phyloP scores from a whole-genome alignment of 305 asterid species.

The Fraxinus dipetala region DNA sequence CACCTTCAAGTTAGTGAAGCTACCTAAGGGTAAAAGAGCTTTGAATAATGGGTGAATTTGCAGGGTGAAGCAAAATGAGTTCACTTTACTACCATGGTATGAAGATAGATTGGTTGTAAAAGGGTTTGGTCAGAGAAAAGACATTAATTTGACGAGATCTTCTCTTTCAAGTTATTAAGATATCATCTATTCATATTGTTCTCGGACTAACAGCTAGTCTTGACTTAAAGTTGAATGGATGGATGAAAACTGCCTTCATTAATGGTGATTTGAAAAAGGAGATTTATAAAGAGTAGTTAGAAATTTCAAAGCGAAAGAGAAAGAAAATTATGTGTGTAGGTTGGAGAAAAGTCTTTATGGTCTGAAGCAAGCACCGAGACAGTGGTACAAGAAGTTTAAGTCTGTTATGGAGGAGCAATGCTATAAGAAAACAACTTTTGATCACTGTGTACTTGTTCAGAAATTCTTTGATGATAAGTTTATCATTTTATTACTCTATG shows the following conservation, averaged over 20 bases:
- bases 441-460: not conserved
- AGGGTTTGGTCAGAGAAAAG: not conserved
- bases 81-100: too few relatives aligned
- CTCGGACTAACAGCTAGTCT: not conserved
- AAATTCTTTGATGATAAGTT: not conserved
- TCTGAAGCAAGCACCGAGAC: not conserved
- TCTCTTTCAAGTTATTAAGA: not conserved
- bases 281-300: too few relatives aligned
- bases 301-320: not conserved
- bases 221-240: not conserved
- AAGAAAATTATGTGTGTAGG: not conserved
- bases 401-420: not conserved
- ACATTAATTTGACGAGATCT: not conserved
- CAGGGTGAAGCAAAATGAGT: not conserved
- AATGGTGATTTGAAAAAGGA: not conserved
- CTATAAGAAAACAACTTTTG: not conserved
- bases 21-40: not conserved
- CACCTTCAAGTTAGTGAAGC: not conserved
- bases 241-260: not conserved
- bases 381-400: not conserved
- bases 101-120: too few relatives aligned
- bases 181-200: not conserved
- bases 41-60: not conserved
- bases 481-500: too few relatives aligned
- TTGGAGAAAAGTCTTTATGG: not conserved